Conservation (phyloP, 352 stramenopile genomes). For the Hyaloperonospora arabidopsidis region DNA sequence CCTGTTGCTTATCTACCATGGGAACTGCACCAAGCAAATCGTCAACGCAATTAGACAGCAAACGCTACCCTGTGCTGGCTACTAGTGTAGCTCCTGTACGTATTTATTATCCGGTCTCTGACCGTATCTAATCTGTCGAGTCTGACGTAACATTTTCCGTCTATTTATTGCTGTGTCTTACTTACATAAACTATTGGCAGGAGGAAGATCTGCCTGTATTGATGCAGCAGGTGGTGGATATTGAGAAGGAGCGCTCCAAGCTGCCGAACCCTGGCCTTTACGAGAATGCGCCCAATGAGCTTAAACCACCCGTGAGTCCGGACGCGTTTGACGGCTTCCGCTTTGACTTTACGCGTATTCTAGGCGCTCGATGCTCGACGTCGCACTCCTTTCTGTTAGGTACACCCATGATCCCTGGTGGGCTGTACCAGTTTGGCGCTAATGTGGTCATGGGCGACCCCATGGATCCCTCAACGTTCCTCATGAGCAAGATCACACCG, state of each 20-base stretch:
- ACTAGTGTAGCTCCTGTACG: conserved; percentile 54
- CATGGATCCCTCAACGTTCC: conserved; percentile 74
- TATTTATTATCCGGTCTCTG: conserved; percentile 1
- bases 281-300: conserved; percentile 78
- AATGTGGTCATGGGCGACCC: conserved; percentile 71
- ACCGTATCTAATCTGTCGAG: background rate
- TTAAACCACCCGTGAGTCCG: conserved; percentile 69
- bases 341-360: conserved; percentile 81
- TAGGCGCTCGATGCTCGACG: conserved; percentile 74
- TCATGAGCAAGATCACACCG: conserved; percentile 82
- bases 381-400: conserved; percentile 79
- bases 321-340: conserved; percentile 83
- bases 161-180: background rate
- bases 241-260: conserved; percentile 62
- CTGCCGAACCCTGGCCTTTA: conserved; percentile 78
- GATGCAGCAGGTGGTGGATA: conserved; percentile 77
- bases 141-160: background rate
- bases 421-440: conserved; percentile 82
- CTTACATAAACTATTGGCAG: conserved; percentile 6
- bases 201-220: conserved; percentile 56
- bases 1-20: conserved; percentile 27
- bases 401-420: conserved; percentile 76
- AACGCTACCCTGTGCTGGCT: conserved; percentile 53
- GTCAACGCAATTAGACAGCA: conserved; percentile 6
- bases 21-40: conserved; percentile 41